Base-by-base conservation (phyloP, 208 protist genomes). In the Crithidia fasciculata region DNA sequence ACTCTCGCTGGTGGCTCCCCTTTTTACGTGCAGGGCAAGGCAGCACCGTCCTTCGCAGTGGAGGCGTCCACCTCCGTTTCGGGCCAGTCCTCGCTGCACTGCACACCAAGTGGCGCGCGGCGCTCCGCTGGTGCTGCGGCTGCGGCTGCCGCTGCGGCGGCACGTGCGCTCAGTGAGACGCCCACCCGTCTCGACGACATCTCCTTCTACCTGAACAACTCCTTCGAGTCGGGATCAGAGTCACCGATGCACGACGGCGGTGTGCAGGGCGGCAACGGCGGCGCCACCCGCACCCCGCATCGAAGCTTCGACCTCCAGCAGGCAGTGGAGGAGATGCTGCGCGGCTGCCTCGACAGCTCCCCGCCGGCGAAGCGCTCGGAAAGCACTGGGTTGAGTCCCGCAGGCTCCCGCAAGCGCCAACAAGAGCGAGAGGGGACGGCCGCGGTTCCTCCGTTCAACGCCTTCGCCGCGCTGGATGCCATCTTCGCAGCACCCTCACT, bases 251-350 rank as follows among this genome's bases (percentile, higher is more conserved):
- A 47, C n/a, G 64, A 68, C 45, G 54, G 41, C 9, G 63, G 8
- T 28, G 28, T 28, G 28, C 28, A 28, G 0, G 67, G 40, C 5
- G 50, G 36, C 10, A 56, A 37, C 36, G 54, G 56, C 68, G 28
- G 15, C 9, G 47, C 57, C 0, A 6, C 45, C 2, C 39, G 41
- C 8, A 81, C 69, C 0, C 74, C 74, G 4, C 39, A 55, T 15
- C 61, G 47, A 18, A 65, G 53, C 19, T 79, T 58, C 61, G 67
- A 79, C 50, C 52, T 79, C 2, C 74, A 81, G 57, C 40, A 69
- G 19, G 74, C 75, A 0, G 70, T 80, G 40, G 80, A 84, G 39
- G 80, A 84, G 54, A 73, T 84, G 49, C 71, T 84, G 28, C 80
- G 75, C 5, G 69, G 54, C 28, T 81, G 69, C 16, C 44, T 78